Evolutionary conservation across 805 yeast species (phyloP), one percentile per base, ranked within the genome.

Genomic region (Yarrowia porcina): DNA sequence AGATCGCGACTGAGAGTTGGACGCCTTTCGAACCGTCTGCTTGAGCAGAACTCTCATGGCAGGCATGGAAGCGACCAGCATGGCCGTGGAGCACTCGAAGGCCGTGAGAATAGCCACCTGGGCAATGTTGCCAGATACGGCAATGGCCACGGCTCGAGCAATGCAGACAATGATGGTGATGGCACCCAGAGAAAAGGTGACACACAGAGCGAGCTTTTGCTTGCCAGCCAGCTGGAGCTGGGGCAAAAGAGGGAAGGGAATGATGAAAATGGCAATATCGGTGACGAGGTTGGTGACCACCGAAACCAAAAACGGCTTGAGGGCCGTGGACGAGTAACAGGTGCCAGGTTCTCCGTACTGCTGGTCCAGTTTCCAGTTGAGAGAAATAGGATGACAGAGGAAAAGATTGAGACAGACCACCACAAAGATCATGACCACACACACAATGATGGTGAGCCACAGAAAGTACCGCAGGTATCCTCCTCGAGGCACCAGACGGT

Each of bases 291-390:
- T 69, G 62, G 64, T 56, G 27, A 66, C 49, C 7, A 68, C 70
- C 7, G 70, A 64, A 11, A 67, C 57, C 5, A 61, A 57, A 49
- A 69, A 69, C 4, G 71, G 71, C 17, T 64, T 49, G 9, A 62
- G 49, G 12, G 71, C 64, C n/a, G 72, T 68, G 11, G 71, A 68
- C 10, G 72, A 65, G 59, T 69, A 69, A 59, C 72, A 69, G 15
- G 42, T 41, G 17, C 12, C 54, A 1, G 59, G 38, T 10, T 33
- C 52, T 4, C 45, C 47, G 13, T 23, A 17, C 23, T 32, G 18
- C 9, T 59, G 39, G 60, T 65, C 61, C 7, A 69, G 67, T 1
- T 66, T 33, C 72, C 72, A 69, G 56, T 69, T 69, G 41, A 64
- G 63, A 11, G 69, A 65, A 44, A 69, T 63, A 17, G 72, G 72